phyloP scores from a whole-genome alignment of 176 grass and related monocot species.

The Bonia amplexicaulis region DNA sequence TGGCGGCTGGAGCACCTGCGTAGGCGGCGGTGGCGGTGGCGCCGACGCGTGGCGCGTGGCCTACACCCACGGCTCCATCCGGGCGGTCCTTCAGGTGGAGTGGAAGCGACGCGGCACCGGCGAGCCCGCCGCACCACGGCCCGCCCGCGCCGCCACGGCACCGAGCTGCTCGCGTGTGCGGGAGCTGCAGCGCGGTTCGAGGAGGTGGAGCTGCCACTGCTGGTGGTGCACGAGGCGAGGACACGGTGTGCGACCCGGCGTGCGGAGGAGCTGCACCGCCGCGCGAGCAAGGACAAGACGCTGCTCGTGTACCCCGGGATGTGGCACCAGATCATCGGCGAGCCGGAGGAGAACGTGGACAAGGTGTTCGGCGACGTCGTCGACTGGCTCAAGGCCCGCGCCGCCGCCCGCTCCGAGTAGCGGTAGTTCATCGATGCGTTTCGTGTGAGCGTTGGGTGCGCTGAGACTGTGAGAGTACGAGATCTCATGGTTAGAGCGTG shows the following conservation, averaged over 20 bases:
- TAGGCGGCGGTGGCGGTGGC: constrained; percentile 32
- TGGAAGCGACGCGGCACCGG: constrained; percentile 58
- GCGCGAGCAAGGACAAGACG: constrained; percentile 72
- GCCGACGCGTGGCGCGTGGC: constrained; percentile 73
- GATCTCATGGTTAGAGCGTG: neutral
- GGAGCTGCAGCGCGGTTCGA: constrained; percentile 71
- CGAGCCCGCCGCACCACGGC: constrained; percentile 41
- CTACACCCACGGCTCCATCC: constrained; percentile 61
- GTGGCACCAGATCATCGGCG: constrained; percentile 87
- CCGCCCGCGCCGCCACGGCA: constrained; percentile 65
- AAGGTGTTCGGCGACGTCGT: constrained; percentile 66
- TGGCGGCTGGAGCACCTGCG: constrained; percentile 80
- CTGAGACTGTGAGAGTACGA: too few species aligned
- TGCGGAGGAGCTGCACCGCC: constrained; percentile 64
- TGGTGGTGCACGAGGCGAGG: constrained; percentile 65
- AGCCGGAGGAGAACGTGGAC: constrained; percentile 73
- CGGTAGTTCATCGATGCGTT: constrained; percentile 8
- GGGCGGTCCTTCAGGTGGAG: constrained; percentile 66
- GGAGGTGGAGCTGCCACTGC: constrained; percentile 61
- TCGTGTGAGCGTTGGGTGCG: neutral
- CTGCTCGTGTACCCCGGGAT: constrained; percentile 61
- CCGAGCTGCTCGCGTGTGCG: constrained; percentile 74
- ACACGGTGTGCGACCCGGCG: constrained; percentile 74
- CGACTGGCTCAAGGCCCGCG: constrained; percentile 55
- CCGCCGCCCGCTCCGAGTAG: neutral